A percentile compares a stretch with the other conserved stretches of the same genome.
These are phyloP conservation scores for Verticillium tricorpus DNA, from an alignment of 2,329 filamentous ascomycete species.

Conservation along the genomic window DNA sequence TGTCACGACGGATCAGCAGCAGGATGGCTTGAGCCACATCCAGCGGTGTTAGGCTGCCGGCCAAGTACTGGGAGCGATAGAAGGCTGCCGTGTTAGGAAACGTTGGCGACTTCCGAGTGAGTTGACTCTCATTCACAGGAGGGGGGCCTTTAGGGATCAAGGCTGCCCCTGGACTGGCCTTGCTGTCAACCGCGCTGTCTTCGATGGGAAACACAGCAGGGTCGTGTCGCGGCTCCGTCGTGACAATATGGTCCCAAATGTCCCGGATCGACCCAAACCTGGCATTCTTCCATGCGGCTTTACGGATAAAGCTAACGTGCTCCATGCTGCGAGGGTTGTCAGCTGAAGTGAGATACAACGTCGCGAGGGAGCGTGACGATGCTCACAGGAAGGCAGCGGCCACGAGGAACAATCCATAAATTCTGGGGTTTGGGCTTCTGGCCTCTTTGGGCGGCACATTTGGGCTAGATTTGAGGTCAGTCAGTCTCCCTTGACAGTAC, in stretches of 20 bases:
- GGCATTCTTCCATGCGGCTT: constrained; percentile 57
- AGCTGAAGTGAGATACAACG: not conserved
- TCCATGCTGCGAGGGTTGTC: constrained; percentile 39
- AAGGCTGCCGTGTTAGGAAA: constrained; percentile 32
- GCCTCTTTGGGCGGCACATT: not conserved
- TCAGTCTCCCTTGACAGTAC: not conserved
- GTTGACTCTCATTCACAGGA: not conserved
- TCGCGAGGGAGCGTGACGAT: not conserved
- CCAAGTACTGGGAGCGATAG: constrained; percentile 39
- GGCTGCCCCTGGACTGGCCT: not conserved
- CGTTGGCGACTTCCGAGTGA: not conserved
- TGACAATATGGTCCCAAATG: constrained; percentile 44
- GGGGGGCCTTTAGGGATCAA: not conserved
- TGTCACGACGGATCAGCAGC: constrained; percentile 38
- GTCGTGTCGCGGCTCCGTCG: constrained; percentile 41
- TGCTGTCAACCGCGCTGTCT: not conserved
- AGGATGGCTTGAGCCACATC: constrained; percentile 41
- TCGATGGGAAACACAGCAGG: constrained; percentile 35
- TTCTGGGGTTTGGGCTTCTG: constrained; percentile 24
- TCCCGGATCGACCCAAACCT: constrained; percentile 55
- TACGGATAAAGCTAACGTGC: constrained; percentile 48
- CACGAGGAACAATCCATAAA: constrained; percentile 41
- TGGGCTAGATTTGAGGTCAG: not conserved
- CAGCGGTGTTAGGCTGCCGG: constrained; percentile 39
- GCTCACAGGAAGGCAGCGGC: constrained; percentile 49